Percentiles rank a stretch among this genome's conserved stretches.
Evolutionary conservation across 108 stramenopile species (phyloP).

Genomic region (Nitzschia putrida): DNA sequence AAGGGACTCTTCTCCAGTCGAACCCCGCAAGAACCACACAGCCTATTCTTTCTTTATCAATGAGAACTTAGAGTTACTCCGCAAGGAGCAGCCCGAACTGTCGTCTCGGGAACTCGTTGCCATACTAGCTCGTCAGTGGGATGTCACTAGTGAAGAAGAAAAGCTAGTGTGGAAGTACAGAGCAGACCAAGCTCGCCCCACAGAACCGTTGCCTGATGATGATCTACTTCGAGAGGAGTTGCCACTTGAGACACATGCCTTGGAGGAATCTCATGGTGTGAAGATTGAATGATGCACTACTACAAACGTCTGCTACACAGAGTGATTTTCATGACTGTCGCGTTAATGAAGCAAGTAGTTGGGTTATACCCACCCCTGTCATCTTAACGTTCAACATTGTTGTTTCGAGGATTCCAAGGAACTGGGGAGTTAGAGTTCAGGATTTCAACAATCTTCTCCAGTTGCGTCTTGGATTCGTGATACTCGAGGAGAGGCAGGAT

Average conservation of each 20-base stretch:
- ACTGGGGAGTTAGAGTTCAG: constrained; percentile 3
- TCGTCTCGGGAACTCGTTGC: constrained; percentile 34
- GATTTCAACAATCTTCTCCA: constrained; percentile 4
- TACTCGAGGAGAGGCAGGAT: constrained; percentile 25
- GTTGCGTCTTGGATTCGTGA: neutral
- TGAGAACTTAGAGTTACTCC: constrained; percentile 37
- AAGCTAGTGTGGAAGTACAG: constrained; percentile 34
- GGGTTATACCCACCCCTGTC: no score
- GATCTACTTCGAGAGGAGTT: no score
- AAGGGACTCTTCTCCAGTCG: constrained; percentile 1
- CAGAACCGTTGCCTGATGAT: no score
- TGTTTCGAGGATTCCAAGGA: neutral
- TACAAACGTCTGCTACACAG: no score
- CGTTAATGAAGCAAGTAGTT: no score
- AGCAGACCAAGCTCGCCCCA: constrained; percentile 18
- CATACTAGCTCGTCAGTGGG: constrained; percentile 33
- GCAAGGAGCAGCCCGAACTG: constrained; percentile 24
- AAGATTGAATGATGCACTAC: no score
- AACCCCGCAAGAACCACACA: constrained; percentile 5
- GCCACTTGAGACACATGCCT: no score
- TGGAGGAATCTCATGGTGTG: no score
- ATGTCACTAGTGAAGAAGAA: constrained; percentile 28
- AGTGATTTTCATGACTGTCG: no score
- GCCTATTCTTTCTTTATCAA: constrained; percentile 52
- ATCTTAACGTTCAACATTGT: no score